Evolutionary conservation across 176 grass and related monocot genomes (phyloP).

Genomic region (Zoysia japonica): DNA sequence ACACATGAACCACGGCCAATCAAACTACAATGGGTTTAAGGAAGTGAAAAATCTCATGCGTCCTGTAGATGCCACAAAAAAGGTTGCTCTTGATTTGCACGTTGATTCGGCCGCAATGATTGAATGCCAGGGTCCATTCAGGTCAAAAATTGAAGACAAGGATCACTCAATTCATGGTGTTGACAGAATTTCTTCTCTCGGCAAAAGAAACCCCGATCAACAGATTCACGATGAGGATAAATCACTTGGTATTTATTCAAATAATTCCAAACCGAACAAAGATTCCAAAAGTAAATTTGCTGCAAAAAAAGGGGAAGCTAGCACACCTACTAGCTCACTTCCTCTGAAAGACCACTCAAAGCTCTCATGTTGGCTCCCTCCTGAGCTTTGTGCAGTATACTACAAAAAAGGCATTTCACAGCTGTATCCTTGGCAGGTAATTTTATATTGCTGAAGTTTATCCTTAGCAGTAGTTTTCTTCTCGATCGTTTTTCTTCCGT

Average conservation of each 20-base stretch:
- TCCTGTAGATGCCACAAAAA: constrained; percentile 32
- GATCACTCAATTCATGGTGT: constrained; percentile 9
- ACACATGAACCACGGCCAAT: constrained; percentile 16
- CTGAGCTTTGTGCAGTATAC: constrained; percentile 79
- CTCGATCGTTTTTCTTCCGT: constrained; percentile 1
- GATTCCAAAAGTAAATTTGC: constrained; percentile 40
- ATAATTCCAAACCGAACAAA: constrained; percentile 34
- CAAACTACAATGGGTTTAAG: constrained; percentile 20
- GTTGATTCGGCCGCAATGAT: constrained; percentile 1
- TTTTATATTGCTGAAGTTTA: constrained; percentile 18
- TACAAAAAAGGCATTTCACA: constrained; percentile 79
- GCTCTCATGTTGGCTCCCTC: constrained; percentile 78
- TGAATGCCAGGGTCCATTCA: constrained; percentile 16
- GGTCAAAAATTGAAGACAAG: constrained; percentile 26
- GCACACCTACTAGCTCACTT: constrained; percentile 67
- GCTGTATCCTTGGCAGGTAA: constrained; percentile 96
- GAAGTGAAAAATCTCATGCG: constrained; percentile 20
- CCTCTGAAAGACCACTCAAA: constrained; percentile 64
- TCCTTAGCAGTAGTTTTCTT: not conserved
- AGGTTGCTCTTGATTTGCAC: constrained; percentile 17
- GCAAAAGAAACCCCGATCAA: constrained; percentile 28
- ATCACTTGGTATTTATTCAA: constrained; percentile 21
- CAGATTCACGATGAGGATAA: constrained; percentile 22
- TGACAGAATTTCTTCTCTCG: not conserved
- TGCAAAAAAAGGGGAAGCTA: constrained; percentile 43